Conservation (phyloP, 352 stramenopile species). For the Globisporangium spiculum region DNA sequence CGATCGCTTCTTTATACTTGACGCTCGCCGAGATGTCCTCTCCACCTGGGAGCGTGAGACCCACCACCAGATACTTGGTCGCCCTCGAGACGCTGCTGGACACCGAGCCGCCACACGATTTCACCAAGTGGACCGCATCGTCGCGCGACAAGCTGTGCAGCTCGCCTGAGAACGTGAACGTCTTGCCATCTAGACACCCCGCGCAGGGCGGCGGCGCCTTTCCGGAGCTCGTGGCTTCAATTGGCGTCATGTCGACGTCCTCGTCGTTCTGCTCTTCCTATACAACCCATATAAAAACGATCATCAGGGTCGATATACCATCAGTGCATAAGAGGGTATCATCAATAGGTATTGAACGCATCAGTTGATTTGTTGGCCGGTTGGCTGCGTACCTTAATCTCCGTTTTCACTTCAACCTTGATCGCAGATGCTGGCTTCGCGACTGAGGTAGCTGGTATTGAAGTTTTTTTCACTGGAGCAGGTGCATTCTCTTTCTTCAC, state of each 20-base stretch:
- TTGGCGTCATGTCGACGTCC: constrained; percentile 22
- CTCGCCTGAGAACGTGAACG: constrained; percentile 77
- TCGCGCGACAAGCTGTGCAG: constrained; percentile 56
- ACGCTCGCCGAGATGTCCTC: constrained; percentile 43
- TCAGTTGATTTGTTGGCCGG: not conserved
- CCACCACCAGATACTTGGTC: constrained; percentile 80
- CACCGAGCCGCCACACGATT: constrained; percentile 70
- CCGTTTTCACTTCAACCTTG: constrained; percentile 15
- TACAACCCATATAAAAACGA: not conserved
- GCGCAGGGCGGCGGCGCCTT: constrained; percentile 53
- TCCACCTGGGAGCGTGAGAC: constrained; percentile 62
- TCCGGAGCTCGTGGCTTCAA: constrained; percentile 24
- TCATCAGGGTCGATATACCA: not conserved
- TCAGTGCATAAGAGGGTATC: not conserved
- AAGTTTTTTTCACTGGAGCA: not conserved
- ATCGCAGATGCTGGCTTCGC: not conserved
- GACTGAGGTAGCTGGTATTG: not conserved
- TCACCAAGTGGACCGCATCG: constrained; percentile 73
- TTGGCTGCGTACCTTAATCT: constrained; percentile 11
- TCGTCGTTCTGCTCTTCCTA: constrained; percentile 7
- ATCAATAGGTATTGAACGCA: not conserved
- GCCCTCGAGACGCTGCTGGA: constrained; percentile 55
- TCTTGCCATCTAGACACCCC: constrained; percentile 72
- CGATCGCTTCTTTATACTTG: constrained; percentile 91
- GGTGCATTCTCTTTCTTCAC: constrained; percentile 15